Evolutionary conservation across 108 stramenopile species (phyloP), one percentile per base, ranked within the genome.

Genomic region (Skeletonema marinoi): DNA sequence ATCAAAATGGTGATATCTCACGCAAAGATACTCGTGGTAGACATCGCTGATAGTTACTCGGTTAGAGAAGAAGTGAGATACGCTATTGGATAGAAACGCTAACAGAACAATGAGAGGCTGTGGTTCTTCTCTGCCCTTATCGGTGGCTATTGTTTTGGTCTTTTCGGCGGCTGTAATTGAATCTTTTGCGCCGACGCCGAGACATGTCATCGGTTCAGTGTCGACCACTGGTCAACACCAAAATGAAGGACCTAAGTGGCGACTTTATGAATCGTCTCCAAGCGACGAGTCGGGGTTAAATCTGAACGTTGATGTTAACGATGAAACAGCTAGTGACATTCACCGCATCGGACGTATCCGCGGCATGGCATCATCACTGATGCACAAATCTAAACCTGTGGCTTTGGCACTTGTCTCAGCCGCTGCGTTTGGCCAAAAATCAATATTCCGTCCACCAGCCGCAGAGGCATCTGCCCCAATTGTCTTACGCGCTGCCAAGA

Each of bases 381-480:
- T 35, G 17, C 68, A 48, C 29, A 76, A 67, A 66, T 71, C 64
- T 14, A 84, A 80, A 66, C 79, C 79, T 16, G 58, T 81, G 10
- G 42, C 79, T 12, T 56, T 81, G 44, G 83, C 83, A 13, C 17
- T 78, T 10, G 69, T 65, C 3, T 68, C 77, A 38, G 77, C 61
- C 12, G 61, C 77, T 17, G 19, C 38, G 13, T 42, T 73, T 21
- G 32, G 38, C 7, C 41, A 60, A 19, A 65, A 31, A 73, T 7
- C 29, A 12, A 19, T 48, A 60, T 58, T 70, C 64, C 48, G 30
- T 25, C 74, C 68, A 21, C 69, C 65, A 21, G 65, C 85, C 5
- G 88, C 88, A 0, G 66, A 85, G 21, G 92, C 92, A 63, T 88
- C 88, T 11, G 89, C 92, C 32, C 92, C 92, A 54, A 81, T 81